These are phyloP conservation scores for Melastoma candidum DNA, from an alignment of 441 rosid species.

Conservation along the genomic window DNA sequence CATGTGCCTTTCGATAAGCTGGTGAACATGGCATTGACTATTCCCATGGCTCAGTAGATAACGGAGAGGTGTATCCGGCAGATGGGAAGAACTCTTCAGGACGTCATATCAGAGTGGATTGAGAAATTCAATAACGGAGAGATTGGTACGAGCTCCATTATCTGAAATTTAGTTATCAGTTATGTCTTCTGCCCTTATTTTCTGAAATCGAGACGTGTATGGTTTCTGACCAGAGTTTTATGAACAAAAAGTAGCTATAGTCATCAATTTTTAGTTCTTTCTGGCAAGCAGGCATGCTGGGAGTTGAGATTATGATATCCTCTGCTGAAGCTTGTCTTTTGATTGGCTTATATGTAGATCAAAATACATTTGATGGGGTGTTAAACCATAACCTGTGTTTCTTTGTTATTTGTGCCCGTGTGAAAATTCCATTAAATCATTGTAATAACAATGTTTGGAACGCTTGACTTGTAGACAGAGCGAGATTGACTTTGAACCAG, in stretches of 20 bases:
- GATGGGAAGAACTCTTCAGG: conserved; percentile 55
- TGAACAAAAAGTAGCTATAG: too few relatives aligned
- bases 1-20: neutral
- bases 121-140: conserved; percentile 52
- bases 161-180: neutral
- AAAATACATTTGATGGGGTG: too few relatives aligned
- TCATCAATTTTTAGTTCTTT: too few relatives aligned
- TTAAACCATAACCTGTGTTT: too few relatives aligned
- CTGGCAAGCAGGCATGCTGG: too few relatives aligned
- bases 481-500: conserved; percentile 65
- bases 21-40: conserved; percentile 10
- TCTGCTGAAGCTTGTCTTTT: too few relatives aligned
- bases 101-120: conserved; percentile 61
- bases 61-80: conserved; percentile 64
- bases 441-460: too few relatives aligned
- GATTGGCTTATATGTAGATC: too few relatives aligned
- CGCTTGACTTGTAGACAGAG: conserved; percentile 35
- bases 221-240: too few relatives aligned
- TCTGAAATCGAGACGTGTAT: too few relatives aligned
- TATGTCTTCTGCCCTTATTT: conserved; percentile 1
- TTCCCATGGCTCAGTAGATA: conserved; percentile 34
- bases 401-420: neutral
- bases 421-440: conserved; percentile 1
- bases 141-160: conserved; percentile 41
- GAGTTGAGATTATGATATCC: too few relatives aligned